Base-by-base conservation (phyloP, 345 rosid species). In the Lagerstroemia speciosa region DNA sequence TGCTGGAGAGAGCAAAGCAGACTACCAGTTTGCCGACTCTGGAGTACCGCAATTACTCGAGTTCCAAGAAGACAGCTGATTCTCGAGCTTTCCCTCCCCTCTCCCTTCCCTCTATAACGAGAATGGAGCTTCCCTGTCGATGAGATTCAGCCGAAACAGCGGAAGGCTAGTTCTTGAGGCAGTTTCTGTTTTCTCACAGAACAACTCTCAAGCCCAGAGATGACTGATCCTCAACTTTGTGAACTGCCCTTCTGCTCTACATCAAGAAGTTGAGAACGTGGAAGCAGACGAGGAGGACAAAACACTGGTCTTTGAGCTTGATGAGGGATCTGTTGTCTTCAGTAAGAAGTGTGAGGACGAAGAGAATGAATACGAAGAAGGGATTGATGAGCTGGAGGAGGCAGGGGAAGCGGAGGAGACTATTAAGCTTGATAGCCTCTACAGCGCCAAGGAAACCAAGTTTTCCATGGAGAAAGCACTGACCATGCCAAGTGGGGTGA, bases 131-230 rank as follows among this genome's bases (percentile, higher is more conserved):
- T 81, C 87, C 27, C 62, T 87, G 32, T 89, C 71, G 66, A 84
- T 92, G 91, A 85, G 78, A 83, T 82, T 90, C 67, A 86, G 79
- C 68, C 97, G 99, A 8, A 86, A 86, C 72, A 88, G 88, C 69
- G 99, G 99, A 0, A 78, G 97, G 41, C 71, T 95, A 81, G 92
- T 95, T 75, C 86, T 95, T 19, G 91, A 95, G 73, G 98, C 96
- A 32, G 89, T 95, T 69, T 83, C 92, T 30, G 76, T 88, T 78
- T 74, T 91, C n/a, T 74, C 93, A 0, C 80, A 82, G 66, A 84
- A 79, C 77, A 87, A 87, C 67, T 92, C 92, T 80, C 79, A 72
- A n/a, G 96, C 94, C 36, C 81, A 82, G 67, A 90, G 99, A 27
- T 94, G 98, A 34, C 93, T 95, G 64, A 86, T 92, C 29, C 97